Evolutionary conservation across 352 stramenopile genomes (phyloP), one percentile per base, ranked within the genome.

Genomic region (Aphanomyces invadans): DNA sequence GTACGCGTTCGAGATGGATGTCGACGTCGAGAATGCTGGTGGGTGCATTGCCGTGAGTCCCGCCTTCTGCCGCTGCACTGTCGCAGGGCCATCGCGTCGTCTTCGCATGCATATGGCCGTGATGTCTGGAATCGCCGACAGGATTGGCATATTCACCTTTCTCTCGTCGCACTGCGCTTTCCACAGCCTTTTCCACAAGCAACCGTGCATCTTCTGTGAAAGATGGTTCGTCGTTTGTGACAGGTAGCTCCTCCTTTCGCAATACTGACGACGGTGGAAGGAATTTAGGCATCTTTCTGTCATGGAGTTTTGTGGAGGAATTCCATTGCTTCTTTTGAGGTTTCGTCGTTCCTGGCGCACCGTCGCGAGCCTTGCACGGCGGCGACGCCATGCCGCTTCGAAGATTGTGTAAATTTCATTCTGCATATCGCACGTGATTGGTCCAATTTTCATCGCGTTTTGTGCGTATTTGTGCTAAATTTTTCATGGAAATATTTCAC

Each of bases 121-220:
- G 12, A 32, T 57, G 29, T 38, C n/a, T 46, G 31, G 28, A 19
- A 29, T 44, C 53, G 52, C 2, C 17, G 25, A 28, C 26, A 28
- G n/a, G n/a, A n/a, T n/a, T n/a, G n/a, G n/a, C n/a, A n/a, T n/a
- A n/a, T n/a, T n/a, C n/a, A n/a, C n/a, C n/a, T n/a, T n/a, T n/a
- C n/a, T n/a, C 25, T 12, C 28, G 19, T 39, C 52, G 15, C 36
- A 45, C 21, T 19, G 36, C 55, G 23, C 25, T 38, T 21, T 51
- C 55, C 3, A 64, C 36, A 4, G 55, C 55, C 26, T 46, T 45
- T 38, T 64, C 55, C 9, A 64, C 38, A 11, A 64, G 55, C 10
- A 10, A n/a, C 4, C 36, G 36, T 0, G 38, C 55, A 28, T 23
- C 39, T 26, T 45, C 31, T 17, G 49, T 38, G 1, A 26, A 21